A percentile compares a stretch with the other conserved stretches of the same genome.
These are phyloP conservation scores for Coleophoma cylindrospora DNA, from an alignment of 2,329 filamentous ascomycete genomes.

Conservation along the genomic window DNA sequence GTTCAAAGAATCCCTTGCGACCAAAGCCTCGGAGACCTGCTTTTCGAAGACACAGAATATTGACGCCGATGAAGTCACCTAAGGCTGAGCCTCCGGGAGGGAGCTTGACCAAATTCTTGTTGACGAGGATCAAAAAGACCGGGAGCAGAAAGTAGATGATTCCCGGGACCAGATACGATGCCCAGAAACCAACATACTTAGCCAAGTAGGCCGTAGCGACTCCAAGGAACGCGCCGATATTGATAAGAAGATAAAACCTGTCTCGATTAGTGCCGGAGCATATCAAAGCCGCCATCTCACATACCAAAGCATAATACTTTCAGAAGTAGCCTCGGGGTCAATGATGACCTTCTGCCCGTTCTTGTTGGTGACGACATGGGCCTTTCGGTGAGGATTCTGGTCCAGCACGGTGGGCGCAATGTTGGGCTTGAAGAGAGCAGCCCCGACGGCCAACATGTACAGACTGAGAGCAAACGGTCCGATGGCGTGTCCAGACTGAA, in stretches of 20 bases:
- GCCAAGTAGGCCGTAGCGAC: constrained; percentile 34
- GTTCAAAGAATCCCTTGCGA: constrained; percentile 50
- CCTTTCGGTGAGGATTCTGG: constrained; percentile 39
- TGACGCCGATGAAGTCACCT: constrained; percentile 58
- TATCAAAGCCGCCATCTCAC: neutral
- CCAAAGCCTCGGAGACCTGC: constrained; percentile 54
- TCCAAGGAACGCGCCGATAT: constrained; percentile 52
- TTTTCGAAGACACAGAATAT: constrained; percentile 54
- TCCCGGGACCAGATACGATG: constrained; percentile 63
- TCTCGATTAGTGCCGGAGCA: constrained; percentile 15
- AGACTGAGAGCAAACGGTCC: constrained; percentile 30
- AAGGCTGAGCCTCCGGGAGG: constrained; percentile 69
- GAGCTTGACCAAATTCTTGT: constrained; percentile 52
- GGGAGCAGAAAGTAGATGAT: constrained; percentile 59
- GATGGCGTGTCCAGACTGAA: constrained; percentile 27
- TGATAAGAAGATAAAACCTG: constrained; percentile 64
- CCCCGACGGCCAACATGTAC: constrained; percentile 27
- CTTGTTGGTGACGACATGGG: constrained; percentile 40
- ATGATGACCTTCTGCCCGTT: constrained; percentile 54
- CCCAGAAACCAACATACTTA: constrained; percentile 54
- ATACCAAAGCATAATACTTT: constrained; percentile 54
- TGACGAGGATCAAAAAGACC: constrained; percentile 51
- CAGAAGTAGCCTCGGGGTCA: constrained; percentile 51
- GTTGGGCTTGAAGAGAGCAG: constrained; percentile 67
- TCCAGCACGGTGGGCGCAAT: constrained; percentile 59